Evolutionary conservation across 106 monocot species (phyloP), one percentile per base, ranked within the genome.

Genomic region (Platanthera guangdongensis): DNA sequence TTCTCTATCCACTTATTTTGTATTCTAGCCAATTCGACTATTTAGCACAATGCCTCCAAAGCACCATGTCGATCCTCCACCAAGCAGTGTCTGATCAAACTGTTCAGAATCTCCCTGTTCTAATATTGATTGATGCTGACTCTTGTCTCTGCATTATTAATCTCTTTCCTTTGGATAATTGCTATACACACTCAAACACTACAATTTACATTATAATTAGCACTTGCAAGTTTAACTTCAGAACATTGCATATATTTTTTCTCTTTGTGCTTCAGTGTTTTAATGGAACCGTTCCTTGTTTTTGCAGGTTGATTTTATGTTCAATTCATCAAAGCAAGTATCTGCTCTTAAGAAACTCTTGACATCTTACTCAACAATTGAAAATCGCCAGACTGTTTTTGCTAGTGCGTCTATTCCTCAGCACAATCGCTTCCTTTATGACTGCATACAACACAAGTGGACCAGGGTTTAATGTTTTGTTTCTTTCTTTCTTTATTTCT

Each of bases 331-430:
- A 30, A 90, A 88, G 70, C 92, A 95, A 90, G 92, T 79, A 15
- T 73, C 86, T 50, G 80, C 82, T 77, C 90, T 93, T 79, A 82
- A 87, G 83, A 93, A 91, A 59, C 84, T 93, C 55, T 82, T 93
- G 80, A 89, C 91, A 72, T 81, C 81, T 52, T 83, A 91, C 82
- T 93, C 93, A 54, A 82, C 89, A 47, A 81, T 86, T 70, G 57
- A 77, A 15, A 85, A 60, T 49, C 89, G 91, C 25, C 96, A 97
- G 53, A 97, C 93, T 2, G 77, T 93, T 79, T 84, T 97, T 74
- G 96, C 96, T 8, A 93, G 96, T 60, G 96, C 96, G 65, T 93
- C 96, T 47, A 97, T 97, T 57, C 96, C 96, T 52, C 93, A 97
- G 53, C 93, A 97, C 84, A 91, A 93, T 52, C 88, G 81, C 49